phyloP scores from a whole-genome alignment of 2,329 filamentous ascomycete genomes.

The Ophiostoma populinum region DNA sequence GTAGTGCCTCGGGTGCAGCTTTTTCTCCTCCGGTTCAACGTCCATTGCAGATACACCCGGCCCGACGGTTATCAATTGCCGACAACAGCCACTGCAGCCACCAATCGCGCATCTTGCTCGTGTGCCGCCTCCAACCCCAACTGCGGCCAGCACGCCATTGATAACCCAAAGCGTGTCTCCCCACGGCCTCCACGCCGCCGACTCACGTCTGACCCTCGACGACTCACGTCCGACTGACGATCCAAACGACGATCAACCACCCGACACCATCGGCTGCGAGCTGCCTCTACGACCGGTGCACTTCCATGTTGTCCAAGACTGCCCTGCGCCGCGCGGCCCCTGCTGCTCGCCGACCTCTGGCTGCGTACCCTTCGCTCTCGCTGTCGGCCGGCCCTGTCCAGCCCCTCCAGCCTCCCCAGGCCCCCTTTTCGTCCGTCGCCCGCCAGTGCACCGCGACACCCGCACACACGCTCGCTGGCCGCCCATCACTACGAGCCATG shows the following conservation, averaged over 20 bases:
- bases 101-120: no score
- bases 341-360: constrained; percentile 19
- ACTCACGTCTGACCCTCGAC: no score
- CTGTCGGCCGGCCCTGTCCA: constrained; percentile 16
- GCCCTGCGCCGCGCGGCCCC: constrained; percentile 35
- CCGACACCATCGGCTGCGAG: neutral
- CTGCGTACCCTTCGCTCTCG: constrained; percentile 13
- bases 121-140: neutral
- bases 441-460: neutral
- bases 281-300: neutral
- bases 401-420: constrained; percentile 3
- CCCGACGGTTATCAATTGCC: constrained; percentile 10
- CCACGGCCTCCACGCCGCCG: no score
- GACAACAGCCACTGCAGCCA: constrained; percentile 2
- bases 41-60: constrained; percentile 1
- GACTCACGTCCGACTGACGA: no score
- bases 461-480: neutral
- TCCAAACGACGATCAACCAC: neutral
- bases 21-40: constrained; percentile 6
- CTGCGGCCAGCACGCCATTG: neutral
- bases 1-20: constrained; percentile 8
- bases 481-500: constrained; percentile 32
- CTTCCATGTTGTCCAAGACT: constrained; percentile 36
- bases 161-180: no score
- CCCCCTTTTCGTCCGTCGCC: neutral